Evolutionary conservation across 2,329 filamentous ascomycete genomes (phyloP).

Genomic region (Intubia oerlemansii): DNA sequence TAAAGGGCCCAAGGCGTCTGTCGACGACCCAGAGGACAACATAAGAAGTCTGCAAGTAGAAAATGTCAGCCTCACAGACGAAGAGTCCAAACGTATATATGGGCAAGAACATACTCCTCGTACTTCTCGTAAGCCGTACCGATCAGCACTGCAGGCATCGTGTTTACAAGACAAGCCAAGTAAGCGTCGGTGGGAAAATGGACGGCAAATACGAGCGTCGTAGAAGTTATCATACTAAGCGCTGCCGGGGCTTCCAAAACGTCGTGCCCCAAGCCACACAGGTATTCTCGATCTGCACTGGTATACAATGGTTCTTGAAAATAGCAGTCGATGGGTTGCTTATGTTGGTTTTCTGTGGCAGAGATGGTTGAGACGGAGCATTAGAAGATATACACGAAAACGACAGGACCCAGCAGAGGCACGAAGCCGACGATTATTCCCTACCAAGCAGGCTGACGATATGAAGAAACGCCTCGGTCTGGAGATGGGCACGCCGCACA

Average conservation of each 20-base stretch:
- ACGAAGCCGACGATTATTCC: slow-evolving; percentile 3
- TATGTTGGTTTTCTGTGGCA: slow-evolving; percentile 9
- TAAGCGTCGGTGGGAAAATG: slow-evolving; percentile 37
- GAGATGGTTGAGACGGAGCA: neutral
- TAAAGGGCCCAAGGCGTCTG: slow-evolving; percentile 1
- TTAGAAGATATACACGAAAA: neutral
- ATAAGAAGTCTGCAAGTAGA: slow-evolving; percentile 2
- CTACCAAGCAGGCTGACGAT: slow-evolving; percentile 25
- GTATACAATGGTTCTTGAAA: slow-evolving; percentile 35
- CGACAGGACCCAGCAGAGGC: neutral
- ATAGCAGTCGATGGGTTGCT: slow-evolving; percentile 18
- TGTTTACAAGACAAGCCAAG: slow-evolving; percentile 21
- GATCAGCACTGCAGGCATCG: slow-evolving; percentile 31
- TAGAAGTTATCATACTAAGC: slow-evolving; percentile 23
- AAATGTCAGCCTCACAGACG: no score
- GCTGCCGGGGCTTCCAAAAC: slow-evolving; percentile 29
- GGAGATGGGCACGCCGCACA: slow-evolving; percentile 24
- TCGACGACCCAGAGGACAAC: neutral
- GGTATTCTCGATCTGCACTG: slow-evolving; percentile 25
- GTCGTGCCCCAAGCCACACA: slow-evolving; percentile 29
- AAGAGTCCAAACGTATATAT: neutral
- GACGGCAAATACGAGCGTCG: slow-evolving; percentile 37
- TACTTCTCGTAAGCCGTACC: slow-evolving; percentile 32
- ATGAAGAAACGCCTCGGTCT: slow-evolving; percentile 29
- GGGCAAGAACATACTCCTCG: slow-evolving; percentile 20